phyloP scores from a whole-genome alignment of 805 yeast species.

The Teunomyces atbi region DNA sequence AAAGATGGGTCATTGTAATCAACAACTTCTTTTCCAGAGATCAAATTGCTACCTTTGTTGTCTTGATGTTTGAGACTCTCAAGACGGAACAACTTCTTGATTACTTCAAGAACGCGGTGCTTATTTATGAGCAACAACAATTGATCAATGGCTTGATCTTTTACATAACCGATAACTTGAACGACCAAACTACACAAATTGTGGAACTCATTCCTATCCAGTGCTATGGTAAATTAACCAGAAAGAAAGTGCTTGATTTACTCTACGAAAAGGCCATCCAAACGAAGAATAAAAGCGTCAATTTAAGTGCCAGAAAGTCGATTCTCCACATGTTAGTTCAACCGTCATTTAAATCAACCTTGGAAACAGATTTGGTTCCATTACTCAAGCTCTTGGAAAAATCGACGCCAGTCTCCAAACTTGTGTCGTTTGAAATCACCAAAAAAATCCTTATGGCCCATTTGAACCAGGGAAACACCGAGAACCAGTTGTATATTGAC shows the following conservation, averaged over 20 bases:
- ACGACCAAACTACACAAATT: slow-evolving; percentile 8
- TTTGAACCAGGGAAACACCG: slow-evolving; percentile 36
- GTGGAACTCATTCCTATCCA: slow-evolving; percentile 45
- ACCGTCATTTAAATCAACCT: slow-evolving; percentile 53
- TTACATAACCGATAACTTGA: slow-evolving; percentile 13
- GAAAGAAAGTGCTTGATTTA: slow-evolving; percentile 14
- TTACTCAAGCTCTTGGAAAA: slow-evolving; percentile 13
- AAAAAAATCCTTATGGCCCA: slow-evolving; percentile 40
- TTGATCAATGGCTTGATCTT: slow-evolving; percentile 31
- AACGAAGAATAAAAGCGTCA: slow-evolving; percentile 1
- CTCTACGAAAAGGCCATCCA: slow-evolving; percentile 8
- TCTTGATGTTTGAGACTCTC: slow-evolving; percentile 20
- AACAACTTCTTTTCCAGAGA: slow-evolving; percentile 31
- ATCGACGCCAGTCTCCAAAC: slow-evolving; percentile 4
- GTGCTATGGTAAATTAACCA: slow-evolving; percentile 29
- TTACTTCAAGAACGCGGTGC: slow-evolving; percentile 25
- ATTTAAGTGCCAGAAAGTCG: slow-evolving; percentile 14
- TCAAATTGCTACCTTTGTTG: slow-evolving; percentile 27
- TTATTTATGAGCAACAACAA: slow-evolving; percentile 48
- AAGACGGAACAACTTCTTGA: slow-evolving; percentile 1
- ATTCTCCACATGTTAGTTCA: slow-evolving; percentile 43
- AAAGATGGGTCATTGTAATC: slow-evolving; percentile 56
- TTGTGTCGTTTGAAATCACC: slow-evolving; percentile 12
- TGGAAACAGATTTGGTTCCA: slow-evolving; percentile 44
- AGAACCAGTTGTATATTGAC: slow-evolving; percentile 20